phyloP scores from a whole-genome alignment of 768 basidiomycete species.

The Russula olivacea region DNA sequence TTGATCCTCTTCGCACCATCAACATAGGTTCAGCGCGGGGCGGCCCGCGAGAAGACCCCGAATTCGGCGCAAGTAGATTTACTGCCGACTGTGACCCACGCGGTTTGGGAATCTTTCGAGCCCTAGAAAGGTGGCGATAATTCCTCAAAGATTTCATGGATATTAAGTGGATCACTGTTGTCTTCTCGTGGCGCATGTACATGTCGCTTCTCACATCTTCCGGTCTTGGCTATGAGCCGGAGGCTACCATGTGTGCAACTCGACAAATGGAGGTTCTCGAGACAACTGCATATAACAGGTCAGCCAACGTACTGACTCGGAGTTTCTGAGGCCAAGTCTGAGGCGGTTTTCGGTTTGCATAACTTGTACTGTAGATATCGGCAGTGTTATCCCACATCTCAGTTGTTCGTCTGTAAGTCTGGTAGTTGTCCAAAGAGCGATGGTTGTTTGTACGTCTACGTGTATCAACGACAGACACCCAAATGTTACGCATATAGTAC shows the following conservation, averaged over 20 bases:
- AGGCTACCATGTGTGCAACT: too few relatives aligned
- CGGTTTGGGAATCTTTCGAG: too few relatives aligned
- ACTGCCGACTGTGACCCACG: slow-evolving; percentile 8
- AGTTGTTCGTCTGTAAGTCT: background rate
- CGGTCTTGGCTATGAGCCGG: too few relatives aligned
- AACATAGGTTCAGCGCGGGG: slow-evolving; percentile 20
- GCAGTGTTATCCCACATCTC: background rate
- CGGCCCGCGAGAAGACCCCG: slow-evolving; percentile 14
- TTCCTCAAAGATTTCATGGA: too few relatives aligned
- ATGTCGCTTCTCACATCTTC: too few relatives aligned
- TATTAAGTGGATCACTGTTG: too few relatives aligned
- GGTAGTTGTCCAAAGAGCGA: background rate
- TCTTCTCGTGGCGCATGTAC: too few relatives aligned
- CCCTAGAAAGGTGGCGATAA: too few relatives aligned
- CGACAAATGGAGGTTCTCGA: too few relatives aligned
- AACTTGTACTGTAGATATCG: background rate
- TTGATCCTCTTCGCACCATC: background rate
- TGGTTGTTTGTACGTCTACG: slow-evolving; percentile 1
- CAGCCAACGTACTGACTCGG: too few relatives aligned
- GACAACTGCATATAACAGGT: too few relatives aligned
- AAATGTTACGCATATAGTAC: background rate
- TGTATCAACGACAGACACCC: background rate
- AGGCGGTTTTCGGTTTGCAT: background rate
- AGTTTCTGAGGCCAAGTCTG: background rate
- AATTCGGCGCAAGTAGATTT: slow-evolving; percentile 2